Conservation (phyloP, 345 rosid genomes). For the Melastoma malabathricum region DNA sequence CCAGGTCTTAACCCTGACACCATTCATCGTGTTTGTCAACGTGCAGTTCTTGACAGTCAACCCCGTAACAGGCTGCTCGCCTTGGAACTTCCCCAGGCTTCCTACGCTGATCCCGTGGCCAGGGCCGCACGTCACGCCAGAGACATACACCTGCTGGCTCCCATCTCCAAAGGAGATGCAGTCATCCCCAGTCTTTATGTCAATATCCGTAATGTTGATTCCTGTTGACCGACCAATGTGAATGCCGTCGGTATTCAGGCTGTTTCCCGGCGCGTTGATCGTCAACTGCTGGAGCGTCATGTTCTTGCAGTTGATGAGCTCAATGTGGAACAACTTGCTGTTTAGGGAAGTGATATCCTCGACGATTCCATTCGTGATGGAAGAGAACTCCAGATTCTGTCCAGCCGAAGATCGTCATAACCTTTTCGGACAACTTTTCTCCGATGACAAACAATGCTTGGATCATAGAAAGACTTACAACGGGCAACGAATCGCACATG, state of each 20-base stretch:
- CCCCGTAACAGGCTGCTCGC: constrained; percentile 6
- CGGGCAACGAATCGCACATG: constrained; percentile 5
- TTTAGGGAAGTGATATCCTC: constrained; percentile 7
- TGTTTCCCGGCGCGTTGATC: constrained; percentile 6
- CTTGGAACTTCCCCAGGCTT: constrained; percentile 7
- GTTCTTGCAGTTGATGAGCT: constrained; percentile 12
- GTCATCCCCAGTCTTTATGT: constrained; percentile 14
- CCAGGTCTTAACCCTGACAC: constrained; percentile 12
- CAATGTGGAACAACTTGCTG: constrained; percentile 15
- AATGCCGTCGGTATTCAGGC: constrained; percentile 17
- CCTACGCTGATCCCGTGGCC: constrained; percentile 15
- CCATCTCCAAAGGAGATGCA: constrained; percentile 19
- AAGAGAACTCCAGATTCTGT: constrained; percentile 12
- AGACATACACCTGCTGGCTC: background rate
- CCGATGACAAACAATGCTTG: too few species aligned
- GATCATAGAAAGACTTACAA: constrained; percentile 3
- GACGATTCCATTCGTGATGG: constrained; percentile 5
- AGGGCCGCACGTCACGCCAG: constrained; percentile 8
- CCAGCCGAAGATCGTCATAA: background rate
- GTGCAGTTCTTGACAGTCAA: constrained; percentile 8
- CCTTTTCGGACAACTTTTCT: too few species aligned
- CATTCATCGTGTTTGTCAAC: constrained; percentile 2
- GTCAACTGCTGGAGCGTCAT: constrained; percentile 5
- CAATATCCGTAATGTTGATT: constrained; percentile 2
- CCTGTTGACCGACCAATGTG: constrained; percentile 12